phyloP scores from a whole-genome alignment of 331 rosid genomes.

The Spiraea crenata region DNA sequence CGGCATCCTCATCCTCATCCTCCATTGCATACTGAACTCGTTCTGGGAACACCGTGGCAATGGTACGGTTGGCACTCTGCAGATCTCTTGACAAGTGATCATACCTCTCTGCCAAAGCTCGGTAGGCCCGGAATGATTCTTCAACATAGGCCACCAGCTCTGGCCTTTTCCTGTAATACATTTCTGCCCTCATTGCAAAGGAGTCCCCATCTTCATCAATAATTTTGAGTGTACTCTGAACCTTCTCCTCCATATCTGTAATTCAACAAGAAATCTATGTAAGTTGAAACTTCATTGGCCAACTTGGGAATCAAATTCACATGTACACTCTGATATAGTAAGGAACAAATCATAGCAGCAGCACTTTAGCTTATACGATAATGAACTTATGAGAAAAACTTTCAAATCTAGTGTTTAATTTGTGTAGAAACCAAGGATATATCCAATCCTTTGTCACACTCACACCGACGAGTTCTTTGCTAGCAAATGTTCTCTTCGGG shows the following conservation, averaged over 20 bases:
- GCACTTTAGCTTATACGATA: not conserved
- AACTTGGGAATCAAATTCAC: not conserved
- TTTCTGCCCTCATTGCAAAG: constrained; percentile 87
- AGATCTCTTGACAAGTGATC: constrained; percentile 77
- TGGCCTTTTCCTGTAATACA: constrained; percentile 84
- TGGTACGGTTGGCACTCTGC: constrained; percentile 87
- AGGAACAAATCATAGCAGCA: not conserved
- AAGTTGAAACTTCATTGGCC: not conserved
- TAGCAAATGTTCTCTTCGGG: not conserved
- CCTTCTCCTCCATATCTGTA: constrained; percentile 91
- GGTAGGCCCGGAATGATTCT: constrained; percentile 71
- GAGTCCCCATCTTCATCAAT: constrained; percentile 80
- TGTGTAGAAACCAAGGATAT: too few relatives aligned
- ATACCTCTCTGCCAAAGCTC: constrained; percentile 74
- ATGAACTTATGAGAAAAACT: not conserved
- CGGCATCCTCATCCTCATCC: constrained; percentile 50
- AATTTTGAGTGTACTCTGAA: constrained; percentile 52
- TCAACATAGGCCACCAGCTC: constrained; percentile 66
- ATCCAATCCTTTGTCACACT: too few relatives aligned
- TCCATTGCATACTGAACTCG: constrained; percentile 62
- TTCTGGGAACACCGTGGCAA: constrained; percentile 74
- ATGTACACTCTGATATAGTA: not conserved
- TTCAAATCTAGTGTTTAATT: too few relatives aligned
- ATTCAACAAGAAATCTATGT: constrained; percentile 17
- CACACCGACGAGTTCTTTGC: not conserved